Evolutionary conservation across 2,329 filamentous ascomycete genomes (phyloP).

Genomic region (Aaosphaeria pasadenensis): DNA sequence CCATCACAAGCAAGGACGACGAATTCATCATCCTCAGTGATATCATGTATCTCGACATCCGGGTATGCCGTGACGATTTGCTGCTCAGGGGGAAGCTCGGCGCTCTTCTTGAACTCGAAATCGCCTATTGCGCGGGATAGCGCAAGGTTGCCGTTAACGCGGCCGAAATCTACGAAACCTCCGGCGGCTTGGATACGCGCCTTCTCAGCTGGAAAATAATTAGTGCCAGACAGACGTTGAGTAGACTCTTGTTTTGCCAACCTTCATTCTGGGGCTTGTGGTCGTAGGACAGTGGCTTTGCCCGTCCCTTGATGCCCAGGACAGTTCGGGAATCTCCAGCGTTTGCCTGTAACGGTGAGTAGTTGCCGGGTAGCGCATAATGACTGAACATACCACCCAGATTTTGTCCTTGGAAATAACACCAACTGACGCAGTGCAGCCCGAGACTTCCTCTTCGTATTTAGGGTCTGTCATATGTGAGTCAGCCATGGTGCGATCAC

Average conservation of each 20-base stretch:
- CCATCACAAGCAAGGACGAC: constrained; percentile 44
- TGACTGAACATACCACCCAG: constrained; percentile 73
- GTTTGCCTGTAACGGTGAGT: constrained; percentile 67
- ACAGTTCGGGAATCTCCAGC: constrained; percentile 95
- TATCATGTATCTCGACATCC: constrained; percentile 87
- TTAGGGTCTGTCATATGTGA: constrained; percentile 68
- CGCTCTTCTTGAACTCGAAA: constrained; percentile 99
- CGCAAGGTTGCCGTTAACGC: constrained; percentile 96
- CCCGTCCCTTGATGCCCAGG: constrained; percentile 91
- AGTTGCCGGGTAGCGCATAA: not conserved
- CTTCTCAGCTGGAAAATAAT: constrained; percentile 71
- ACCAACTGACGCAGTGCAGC: constrained; percentile 91
- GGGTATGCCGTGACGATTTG: constrained; percentile 98
- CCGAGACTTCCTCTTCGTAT: constrained; percentile 97
- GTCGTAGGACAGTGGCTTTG: constrained; percentile 97
- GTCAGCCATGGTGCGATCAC: constrained; percentile 22
- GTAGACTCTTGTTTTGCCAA: constrained; percentile 37
- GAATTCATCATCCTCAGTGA: constrained; percentile 93
- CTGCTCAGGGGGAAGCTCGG: constrained; percentile 93
- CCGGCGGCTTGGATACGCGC: constrained; percentile 92
- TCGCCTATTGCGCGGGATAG: constrained; percentile 96
- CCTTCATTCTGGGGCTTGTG: constrained; percentile 99
- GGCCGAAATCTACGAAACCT: constrained; percentile 96
- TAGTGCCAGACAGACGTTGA: constrained; percentile 12
- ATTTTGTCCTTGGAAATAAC: constrained; percentile 89